phyloP scores from a whole-genome alignment of 1,284 basidiomycete species.

The Cystobasidiaceae sp. region DNA sequence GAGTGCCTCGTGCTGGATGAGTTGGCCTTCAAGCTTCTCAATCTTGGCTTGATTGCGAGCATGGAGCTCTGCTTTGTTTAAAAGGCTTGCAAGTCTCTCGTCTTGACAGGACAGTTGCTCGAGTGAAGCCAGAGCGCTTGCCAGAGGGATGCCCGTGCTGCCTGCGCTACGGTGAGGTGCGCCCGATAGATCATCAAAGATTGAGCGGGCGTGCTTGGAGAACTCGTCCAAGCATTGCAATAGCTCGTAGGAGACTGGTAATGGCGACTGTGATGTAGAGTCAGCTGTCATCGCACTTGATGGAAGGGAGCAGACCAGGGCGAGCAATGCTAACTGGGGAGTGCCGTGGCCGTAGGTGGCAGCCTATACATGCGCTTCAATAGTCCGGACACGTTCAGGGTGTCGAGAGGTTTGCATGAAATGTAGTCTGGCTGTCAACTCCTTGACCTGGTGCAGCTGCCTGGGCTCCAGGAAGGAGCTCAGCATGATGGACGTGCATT shows the following conservation, averaged over 20 bases:
- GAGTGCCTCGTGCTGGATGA: conserved; percentile 9
- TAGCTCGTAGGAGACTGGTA: conserved; percentile 16
- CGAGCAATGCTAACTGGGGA: no score
- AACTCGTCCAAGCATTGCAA: conserved; percentile 17
- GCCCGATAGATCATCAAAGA: conserved; percentile 26
- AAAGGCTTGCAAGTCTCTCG: conserved; percentile 10
- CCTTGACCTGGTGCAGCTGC: no score
- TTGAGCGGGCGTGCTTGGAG: background rate
- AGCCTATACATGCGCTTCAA: no score
- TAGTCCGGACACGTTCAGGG: no score
- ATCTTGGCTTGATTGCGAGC: conserved; percentile 8
- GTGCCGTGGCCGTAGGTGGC: no score
- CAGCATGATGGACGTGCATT: no score
- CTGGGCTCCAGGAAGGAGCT: no score
- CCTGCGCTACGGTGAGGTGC: no score
- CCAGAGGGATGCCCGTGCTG: background rate
- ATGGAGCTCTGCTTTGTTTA: conserved; percentile 17
- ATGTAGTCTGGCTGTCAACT: no score
- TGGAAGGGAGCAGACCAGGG: no score
- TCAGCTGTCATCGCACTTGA: conserved; percentile 6
- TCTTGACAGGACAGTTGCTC: conserved; percentile 4
- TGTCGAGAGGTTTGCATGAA: no score
- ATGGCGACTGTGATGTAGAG: background rate
- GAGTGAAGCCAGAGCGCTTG: background rate
- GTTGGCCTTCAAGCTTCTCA: conserved; percentile 13